Percentiles rank a stretch among this genome's conserved stretches.
phyloP scores from a whole-genome alignment of 768 basidiomycete species.

The Mycena polygramma region DNA sequence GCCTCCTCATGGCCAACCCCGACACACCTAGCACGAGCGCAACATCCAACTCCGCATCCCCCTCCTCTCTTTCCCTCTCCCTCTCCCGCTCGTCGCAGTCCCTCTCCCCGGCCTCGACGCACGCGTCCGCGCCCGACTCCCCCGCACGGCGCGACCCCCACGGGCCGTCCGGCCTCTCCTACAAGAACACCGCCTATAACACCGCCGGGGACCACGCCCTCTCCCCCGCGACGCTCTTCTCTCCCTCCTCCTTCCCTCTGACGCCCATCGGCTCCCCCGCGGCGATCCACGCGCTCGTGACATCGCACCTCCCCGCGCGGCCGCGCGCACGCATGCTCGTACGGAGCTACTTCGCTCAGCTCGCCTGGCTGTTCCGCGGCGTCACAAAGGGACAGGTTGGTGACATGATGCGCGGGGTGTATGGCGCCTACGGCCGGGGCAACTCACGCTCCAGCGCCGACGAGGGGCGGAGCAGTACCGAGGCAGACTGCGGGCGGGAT shows the following conservation, averaged over 20 bases:
- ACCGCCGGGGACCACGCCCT: constrained; percentile 1
- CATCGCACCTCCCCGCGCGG: constrained; percentile 66
- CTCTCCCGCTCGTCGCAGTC: constrained; percentile 38
- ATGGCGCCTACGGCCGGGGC: constrained; percentile 39
- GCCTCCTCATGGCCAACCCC: constrained; percentile 42
- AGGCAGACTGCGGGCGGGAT: not conserved
- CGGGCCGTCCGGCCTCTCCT: not conserved
- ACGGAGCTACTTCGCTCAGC: constrained; percentile 61
- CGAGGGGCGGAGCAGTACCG: no score
- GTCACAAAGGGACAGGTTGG: constrained; percentile 60
- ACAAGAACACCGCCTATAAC: not conserved
- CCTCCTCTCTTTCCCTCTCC: constrained; percentile 36
- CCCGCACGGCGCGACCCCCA: constrained; percentile 16
- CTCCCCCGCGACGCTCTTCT: constrained; percentile 49
- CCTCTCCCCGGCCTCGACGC: constrained; percentile 35
- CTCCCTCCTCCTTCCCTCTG: constrained; percentile 75
- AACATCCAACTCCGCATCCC: constrained; percentile 17
- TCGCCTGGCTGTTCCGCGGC: constrained; percentile 65
- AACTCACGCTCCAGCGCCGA: not conserved
- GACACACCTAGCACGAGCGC: constrained; percentile 16
- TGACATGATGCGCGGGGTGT: constrained; percentile 58
- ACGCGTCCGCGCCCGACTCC: constrained; percentile 42
- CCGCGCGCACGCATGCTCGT: constrained; percentile 61
- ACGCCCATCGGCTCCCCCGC: constrained; percentile 66
- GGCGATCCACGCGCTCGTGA: constrained; percentile 64